Conservation (phyloP, 2,329 filamentous ascomycete species). For the Magnaporthiopsis incrustans region DNA sequence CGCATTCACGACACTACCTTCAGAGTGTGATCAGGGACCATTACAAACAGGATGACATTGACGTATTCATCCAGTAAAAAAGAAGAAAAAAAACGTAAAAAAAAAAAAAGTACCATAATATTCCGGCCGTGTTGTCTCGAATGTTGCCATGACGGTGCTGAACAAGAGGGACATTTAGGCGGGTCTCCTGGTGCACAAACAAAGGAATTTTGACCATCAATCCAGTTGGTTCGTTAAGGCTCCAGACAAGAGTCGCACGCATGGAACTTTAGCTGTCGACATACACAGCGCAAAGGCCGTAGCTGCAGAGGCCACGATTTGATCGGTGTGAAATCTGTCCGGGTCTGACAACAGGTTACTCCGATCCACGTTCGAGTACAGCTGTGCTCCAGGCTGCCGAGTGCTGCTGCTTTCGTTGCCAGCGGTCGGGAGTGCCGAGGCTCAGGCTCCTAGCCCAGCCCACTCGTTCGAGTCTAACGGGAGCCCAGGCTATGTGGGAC, state of each 20-base stretch:
- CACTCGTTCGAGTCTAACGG: too few species aligned
- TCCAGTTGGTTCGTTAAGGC: background rate
- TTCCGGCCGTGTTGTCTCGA: background rate
- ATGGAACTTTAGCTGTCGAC: too few species aligned
- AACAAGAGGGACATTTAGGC: background rate
- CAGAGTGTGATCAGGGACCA: conserved; percentile 21
- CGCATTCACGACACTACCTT: conserved; percentile 22
- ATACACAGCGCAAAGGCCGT: background rate
- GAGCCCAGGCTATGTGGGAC: background rate
- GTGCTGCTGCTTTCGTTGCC: background rate
- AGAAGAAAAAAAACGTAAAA: background rate
- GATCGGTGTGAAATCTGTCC: background rate
- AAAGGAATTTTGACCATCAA: background rate
- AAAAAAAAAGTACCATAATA: background rate
- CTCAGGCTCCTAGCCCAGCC: background rate
- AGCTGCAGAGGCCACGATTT: background rate
- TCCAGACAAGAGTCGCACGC: background rate
- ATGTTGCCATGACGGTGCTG: background rate
- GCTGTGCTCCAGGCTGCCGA: background rate
- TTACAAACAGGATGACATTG: conserved; percentile 19
- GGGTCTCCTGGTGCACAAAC: background rate
- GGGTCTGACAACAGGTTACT: background rate
- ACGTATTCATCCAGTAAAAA: conserved; percentile 9
- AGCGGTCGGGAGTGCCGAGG: background rate
- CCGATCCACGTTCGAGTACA: background rate